These are phyloP conservation scores for Canavalia ensiformis DNA, from an alignment of 306 rosid species.

Conservation along the genomic window DNA sequence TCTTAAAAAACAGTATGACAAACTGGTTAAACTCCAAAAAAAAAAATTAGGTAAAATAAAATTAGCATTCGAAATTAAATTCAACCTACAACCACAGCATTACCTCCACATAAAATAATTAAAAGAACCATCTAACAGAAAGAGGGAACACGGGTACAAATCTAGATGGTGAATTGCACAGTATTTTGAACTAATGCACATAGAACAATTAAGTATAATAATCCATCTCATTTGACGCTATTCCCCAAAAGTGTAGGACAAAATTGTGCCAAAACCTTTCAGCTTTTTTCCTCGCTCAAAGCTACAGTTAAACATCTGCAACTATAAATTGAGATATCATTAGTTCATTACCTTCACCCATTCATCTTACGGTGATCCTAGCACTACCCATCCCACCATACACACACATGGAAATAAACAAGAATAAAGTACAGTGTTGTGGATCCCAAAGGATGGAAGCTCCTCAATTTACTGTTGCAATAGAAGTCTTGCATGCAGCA, in stretches of 20 bases:
- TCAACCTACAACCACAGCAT: constrained; percentile 13
- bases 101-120: neutral
- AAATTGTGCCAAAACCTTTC: constrained; percentile 56
- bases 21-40: neutral
- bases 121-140: neutral
- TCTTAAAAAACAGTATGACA: neutral
- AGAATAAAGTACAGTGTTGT: constrained; percentile 16
- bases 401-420: neutral
- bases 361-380: constrained; percentile 17
- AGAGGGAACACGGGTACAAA: neutral
- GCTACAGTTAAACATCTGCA: constrained; percentile 44
- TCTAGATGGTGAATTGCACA: constrained; percentile 26
- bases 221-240: constrained; percentile 40
- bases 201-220: constrained; percentile 41
- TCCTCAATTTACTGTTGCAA: constrained; percentile 40
- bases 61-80: constrained; percentile 7
- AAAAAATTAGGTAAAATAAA: neutral
- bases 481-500: constrained; percentile 37
- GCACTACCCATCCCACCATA: constrained; percentile 34
- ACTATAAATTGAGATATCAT: constrained; percentile 39
- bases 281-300: constrained; percentile 44
- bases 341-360: constrained; percentile 22
- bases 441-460: constrained; percentile 45
- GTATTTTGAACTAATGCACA: constrained; percentile 35
- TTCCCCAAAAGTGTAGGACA: constrained; percentile 46